Evolutionary conservation across 2,329 filamentous ascomycete species (phyloP), one percentile per base, ranked within the genome.

Genomic region (Phaeomoniella chlamydospora): DNA sequence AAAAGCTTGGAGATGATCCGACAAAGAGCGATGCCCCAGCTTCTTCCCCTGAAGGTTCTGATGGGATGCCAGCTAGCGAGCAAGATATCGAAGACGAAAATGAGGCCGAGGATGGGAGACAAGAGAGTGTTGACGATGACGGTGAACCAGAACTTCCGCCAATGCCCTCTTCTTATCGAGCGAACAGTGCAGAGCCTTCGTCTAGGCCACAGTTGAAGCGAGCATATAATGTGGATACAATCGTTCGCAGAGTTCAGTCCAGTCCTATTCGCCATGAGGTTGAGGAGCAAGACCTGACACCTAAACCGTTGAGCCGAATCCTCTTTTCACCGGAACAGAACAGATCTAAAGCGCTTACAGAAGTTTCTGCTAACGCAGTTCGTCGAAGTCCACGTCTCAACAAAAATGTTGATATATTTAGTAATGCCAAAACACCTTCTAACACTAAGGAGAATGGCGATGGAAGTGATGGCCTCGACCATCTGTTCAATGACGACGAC

Each of bases 401-500:
- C 34, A 49, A 47, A 38, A 43, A 40, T 5, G 40, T 39, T 34
- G 43, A 49, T 33, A 35, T 41, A 18, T 44, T 45, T 15, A 17
- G 14, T 17, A 9, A 15, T 4, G 16, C 32, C n/a, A 34, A 34
- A 18, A 15, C 14, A 6, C 18, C 32, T 9, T 18, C 32, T 34
- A 13, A 15, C 14, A 6, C 16, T 6, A 31, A 36, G n/a, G 15
- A 18, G 14, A 12, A 15, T 38, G 42, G 49, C 34, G 13, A 38
- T 38, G 41, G 34, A 43, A 53, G 59, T 26, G 69, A 77, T 41
- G 67, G 70, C 22, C 54, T 81, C 4, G 69, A 74, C 29, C 65
- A 70, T 34, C 65, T 90, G 3, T 87, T 90, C 47, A 75, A 77
- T 38, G 68, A 78, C 62, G 49, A 69, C 56, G 42, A 61, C 3